Base-by-base conservation (phyloP, 2,329 filamentous ascomycete species). In the Epichloe uncinata region DNA sequence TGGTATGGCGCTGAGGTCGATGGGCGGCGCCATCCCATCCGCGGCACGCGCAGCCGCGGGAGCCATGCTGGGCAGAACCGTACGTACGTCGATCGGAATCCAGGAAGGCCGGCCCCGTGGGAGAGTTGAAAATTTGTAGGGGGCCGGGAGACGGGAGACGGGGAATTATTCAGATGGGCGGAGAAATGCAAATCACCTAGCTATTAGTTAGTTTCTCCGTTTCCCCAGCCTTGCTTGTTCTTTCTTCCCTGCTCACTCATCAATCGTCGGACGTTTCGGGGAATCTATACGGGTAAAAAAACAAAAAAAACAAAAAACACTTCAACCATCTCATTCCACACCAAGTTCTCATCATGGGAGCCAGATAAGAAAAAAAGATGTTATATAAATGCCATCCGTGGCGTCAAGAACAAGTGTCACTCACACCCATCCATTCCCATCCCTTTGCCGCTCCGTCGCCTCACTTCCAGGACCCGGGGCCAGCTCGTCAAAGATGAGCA, bases 1-100 rank as follows among this genome's bases (percentile, higher is more conserved):
- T 1, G 63, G 58, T 5, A 64, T 55, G 0, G 58, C 44, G 3
- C 56, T 52, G 34, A 66, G 51, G 49, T 67, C 63, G 16, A 67
- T 61, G 2, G 61, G 58, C n/a, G 63, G 57, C 35, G 55, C 42
- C 20, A 66, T 61, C 35, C 57, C 60, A 26, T 66, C 61, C 3
- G 57, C 56, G 9, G 62, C 57, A 34, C 56, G 58, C 11, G 64
- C 63, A 26, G 60, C 65, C 50, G 58, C 57, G 8, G 8, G 63
- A 49, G 64, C 63, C 65, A 63, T 69, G 35, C 13, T 30, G 16
- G 26, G 9, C 15, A 36, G 16, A 7, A 20, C 18, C 6, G 16
- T 18, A 2, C 6, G 16, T 18, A 4, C 9, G 35, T n/a, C 15
- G 35, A 36, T 36, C 12, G 35, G 15, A 36, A 36, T 9, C 26